A percentile compares a stretch with the other conserved stretches of the same genome.
Evolutionary conservation across 2,329 filamentous ascomycete genomes (phyloP).

Genomic region (Pseudogymnoascus sp.): DNA sequence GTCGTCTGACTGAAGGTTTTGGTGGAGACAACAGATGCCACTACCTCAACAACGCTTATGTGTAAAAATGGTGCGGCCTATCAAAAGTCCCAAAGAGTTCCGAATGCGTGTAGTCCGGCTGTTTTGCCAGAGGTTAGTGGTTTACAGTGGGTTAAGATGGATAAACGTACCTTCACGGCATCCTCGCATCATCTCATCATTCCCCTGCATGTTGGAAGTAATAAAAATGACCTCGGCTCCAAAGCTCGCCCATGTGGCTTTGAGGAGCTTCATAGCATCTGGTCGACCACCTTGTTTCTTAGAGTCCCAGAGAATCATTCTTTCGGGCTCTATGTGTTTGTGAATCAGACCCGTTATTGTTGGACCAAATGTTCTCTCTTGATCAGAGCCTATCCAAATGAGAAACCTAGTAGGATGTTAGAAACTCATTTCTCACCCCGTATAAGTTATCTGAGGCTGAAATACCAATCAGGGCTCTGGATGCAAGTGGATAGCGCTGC

Average conservation of each 20-base stretch:
- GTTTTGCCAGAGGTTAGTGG: conserved; percentile 13
- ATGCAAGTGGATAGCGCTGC: conserved; percentile 36
- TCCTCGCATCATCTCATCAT: conserved; percentile 37
- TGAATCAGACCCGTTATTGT: conserved; percentile 33
- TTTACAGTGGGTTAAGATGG: background rate
- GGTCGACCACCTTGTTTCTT: conserved; percentile 35
- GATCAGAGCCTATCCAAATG: conserved; percentile 36
- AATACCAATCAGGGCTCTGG: conserved; percentile 32
- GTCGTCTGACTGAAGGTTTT: too few relatives aligned
- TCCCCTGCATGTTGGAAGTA: conserved; percentile 34
- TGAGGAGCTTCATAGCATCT: conserved; percentile 32
- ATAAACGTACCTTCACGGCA: conserved; percentile 30
- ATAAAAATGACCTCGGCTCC: conserved; percentile 37
- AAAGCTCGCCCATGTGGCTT: conserved; percentile 33
- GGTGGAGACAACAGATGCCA: too few relatives aligned
- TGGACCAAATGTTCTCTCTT: conserved; percentile 34
- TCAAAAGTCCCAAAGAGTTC: conserved; percentile 35
- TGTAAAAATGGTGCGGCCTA: conserved; percentile 9
- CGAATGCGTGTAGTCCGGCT: conserved; percentile 33
- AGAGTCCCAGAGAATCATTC: conserved; percentile 36
- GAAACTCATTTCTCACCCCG: background rate
- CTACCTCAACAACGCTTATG: background rate
- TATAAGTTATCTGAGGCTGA: background rate
- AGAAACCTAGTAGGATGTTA: conserved; percentile 29
- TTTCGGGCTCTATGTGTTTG: conserved; percentile 33